phyloP scores from a whole-genome alignment of 257 asterid genomes.

The Nicotiana tabacum region DNA sequence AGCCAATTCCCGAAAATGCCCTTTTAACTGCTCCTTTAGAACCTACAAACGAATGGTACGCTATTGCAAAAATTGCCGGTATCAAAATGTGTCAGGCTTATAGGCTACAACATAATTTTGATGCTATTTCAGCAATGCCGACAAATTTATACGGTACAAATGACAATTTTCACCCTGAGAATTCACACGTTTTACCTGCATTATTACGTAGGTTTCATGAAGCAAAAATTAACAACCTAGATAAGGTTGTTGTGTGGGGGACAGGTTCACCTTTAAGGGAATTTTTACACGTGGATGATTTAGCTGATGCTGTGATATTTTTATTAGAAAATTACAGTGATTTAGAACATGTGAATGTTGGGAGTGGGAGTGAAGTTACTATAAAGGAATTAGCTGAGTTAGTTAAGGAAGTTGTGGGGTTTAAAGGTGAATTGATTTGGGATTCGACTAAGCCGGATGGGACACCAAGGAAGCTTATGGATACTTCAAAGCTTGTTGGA shows the following conservation, averaged over 20 bases:
- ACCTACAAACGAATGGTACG: slow-evolving; percentile 92
- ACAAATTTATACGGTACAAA: slow-evolving; percentile 74
- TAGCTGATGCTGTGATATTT: slow-evolving; percentile 75
- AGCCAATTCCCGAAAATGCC: slow-evolving; percentile 88
- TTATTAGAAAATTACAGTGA: slow-evolving; percentile 67
- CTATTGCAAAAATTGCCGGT: slow-evolving; percentile 86
- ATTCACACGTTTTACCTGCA: slow-evolving; percentile 91
- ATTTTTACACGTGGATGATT: slow-evolving; percentile 84
- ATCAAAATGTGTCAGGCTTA: slow-evolving; percentile 88
- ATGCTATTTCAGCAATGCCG: slow-evolving; percentile 89
- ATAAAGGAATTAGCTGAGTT: slow-evolving; percentile 81
- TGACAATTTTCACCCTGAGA: slow-evolving; percentile 87
- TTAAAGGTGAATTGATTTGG: slow-evolving; percentile 76
- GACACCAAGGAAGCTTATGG: slow-evolving; percentile 96
- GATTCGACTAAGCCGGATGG: slow-evolving; percentile 89
- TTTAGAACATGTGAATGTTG: slow-evolving; percentile 84
- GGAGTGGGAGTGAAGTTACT: slow-evolving; percentile 86
- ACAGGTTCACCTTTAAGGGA: slow-evolving; percentile 86
- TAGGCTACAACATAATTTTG: slow-evolving; percentile 60
- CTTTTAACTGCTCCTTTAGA: slow-evolving; percentile 74
- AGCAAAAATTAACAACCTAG: slow-evolving; percentile 48
- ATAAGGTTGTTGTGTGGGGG: slow-evolving; percentile 89
- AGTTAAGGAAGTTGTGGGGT: slow-evolving; percentile 87
- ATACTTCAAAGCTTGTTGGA: slow-evolving; percentile 64
- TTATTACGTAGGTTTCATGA: slow-evolving; percentile 76